A percentile compares a stretch with the other conserved stretches of the same genome.
These are phyloP conservation scores for Euphrasia confusa DNA, from an alignment of 257 asterid species.

Conservation along the genomic window DNA sequence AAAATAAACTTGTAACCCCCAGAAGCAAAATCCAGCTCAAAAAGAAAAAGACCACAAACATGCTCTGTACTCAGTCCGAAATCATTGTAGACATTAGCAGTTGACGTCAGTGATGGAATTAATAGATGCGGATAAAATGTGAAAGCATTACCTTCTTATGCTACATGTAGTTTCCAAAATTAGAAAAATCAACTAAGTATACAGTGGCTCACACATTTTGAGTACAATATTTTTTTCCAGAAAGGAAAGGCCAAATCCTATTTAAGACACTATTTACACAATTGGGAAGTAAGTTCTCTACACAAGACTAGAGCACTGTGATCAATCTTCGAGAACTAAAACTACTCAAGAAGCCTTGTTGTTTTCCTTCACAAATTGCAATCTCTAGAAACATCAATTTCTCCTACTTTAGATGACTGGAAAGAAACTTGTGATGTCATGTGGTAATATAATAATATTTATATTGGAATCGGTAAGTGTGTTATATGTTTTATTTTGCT, in stretches of 20 bases:
- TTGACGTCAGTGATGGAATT: neutral
- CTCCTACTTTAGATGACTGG: neutral
- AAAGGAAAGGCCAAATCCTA: neutral
- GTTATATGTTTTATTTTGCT: neutral
- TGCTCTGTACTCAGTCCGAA: neutral
- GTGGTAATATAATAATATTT: neutral
- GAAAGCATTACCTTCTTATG: neutral
- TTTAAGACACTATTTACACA: constrained; percentile 8
- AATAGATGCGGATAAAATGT: neutral
- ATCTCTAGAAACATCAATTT: neutral
- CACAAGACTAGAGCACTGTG: constrained; percentile 9
- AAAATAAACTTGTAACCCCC: neutral
- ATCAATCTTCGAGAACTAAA: constrained; percentile 1
- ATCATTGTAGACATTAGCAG: neutral
- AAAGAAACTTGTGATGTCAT: neutral
- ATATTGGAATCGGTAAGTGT: neutral
- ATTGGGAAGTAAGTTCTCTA: neutral
- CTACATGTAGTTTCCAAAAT: neutral
- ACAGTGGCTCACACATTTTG: neutral
- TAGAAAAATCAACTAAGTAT: neutral
- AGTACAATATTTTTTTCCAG: too few relatives aligned
- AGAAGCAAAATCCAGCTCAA: neutral
- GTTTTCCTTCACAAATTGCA: neutral
- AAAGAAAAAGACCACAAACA: neutral
- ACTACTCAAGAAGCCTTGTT: neutral